Percentiles rank a stretch among this genome's conserved stretches.
Evolutionary conservation across 1,284 basidiomycete genomes (phyloP).

Genomic region (Cutaneotrichosporon cyanovorans): DNA sequence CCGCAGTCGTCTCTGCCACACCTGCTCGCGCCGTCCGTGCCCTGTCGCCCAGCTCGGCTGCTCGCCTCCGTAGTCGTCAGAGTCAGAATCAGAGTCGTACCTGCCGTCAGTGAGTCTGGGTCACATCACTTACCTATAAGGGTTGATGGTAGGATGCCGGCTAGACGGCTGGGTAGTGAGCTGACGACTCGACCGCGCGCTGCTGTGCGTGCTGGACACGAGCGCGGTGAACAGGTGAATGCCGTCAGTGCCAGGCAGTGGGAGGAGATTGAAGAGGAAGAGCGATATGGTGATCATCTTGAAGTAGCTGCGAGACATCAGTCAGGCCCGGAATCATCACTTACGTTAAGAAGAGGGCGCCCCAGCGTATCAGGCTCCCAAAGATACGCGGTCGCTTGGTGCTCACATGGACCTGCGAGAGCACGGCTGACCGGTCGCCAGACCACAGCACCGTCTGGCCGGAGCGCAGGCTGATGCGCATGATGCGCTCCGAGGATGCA

Average conservation of each 20-base stretch:
- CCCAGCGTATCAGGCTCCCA: slow-evolving; percentile 23
- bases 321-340: slow-evolving; percentile 1
- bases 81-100: slow-evolving; percentile 5
- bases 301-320: slow-evolving; percentile 29
- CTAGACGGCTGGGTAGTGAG: slow-evolving; percentile 5
- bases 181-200: slow-evolving; percentile 1
- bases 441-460: slow-evolving; percentile 26
- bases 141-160: slow-evolving; percentile 15
- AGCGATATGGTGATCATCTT: slow-evolving; percentile 35
- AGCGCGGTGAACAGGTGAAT: slow-evolving; percentile 32
- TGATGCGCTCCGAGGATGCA: slow-evolving; percentile 16
- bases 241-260: slow-evolving; percentile 38
- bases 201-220: not conserved
- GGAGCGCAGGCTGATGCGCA: slow-evolving; percentile 24
- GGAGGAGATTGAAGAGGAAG: slow-evolving; percentile 42
- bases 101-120: too few species aligned
- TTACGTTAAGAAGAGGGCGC: slow-evolving; percentile 28
- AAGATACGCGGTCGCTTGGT: slow-evolving; percentile 20
- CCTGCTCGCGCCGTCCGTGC: slow-evolving; percentile 19
- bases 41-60: slow-evolving; percentile 14
- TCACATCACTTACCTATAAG: slow-evolving; percentile 17
- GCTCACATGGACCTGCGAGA: slow-evolving; percentile 24
- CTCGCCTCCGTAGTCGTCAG: slow-evolving; percentile 24
- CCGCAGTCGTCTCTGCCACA: slow-evolving; percentile 24
- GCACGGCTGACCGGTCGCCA: slow-evolving; percentile 25